Evolutionary conservation across 2,329 filamentous ascomycete genomes (phyloP).

Genomic region (Lachnellula cervina): DNA sequence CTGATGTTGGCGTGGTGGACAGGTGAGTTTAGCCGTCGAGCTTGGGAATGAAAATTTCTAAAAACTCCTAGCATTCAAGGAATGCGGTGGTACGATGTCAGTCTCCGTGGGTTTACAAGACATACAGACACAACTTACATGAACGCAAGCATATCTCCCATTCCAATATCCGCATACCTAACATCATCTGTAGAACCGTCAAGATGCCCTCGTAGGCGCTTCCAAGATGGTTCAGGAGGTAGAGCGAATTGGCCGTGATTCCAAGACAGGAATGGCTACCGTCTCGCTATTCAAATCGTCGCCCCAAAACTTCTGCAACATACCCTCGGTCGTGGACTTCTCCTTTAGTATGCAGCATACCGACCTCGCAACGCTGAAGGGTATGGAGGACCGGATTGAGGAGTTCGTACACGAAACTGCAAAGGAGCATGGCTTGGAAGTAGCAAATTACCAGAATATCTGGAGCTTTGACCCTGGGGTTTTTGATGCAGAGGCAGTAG

Average conservation of each 20-base stretch:
- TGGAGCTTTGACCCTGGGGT: conserved; percentile 39
- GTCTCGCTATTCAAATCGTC: conserved; percentile 61
- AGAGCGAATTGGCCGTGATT: conserved; percentile 53
- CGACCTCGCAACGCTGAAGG: conserved; percentile 48
- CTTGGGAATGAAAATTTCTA: background rate
- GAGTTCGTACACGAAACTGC: conserved; percentile 54
- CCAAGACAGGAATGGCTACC: conserved; percentile 53
- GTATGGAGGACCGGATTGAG: conserved; percentile 49
- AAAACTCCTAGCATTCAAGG: conserved; percentile 51
- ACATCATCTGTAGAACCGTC: conserved; percentile 40
- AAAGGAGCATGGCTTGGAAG: conserved; percentile 50
- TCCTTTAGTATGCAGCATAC: conserved; percentile 60
- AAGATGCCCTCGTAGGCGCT: conserved; percentile 61
- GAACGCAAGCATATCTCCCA: conserved; percentile 6
- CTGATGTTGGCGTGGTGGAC: conserved; percentile 63
- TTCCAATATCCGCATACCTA: background rate
- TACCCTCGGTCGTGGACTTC: conserved; percentile 61
- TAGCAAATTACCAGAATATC: conserved; percentile 46
- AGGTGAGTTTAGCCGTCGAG: conserved; percentile 34
- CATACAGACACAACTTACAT: conserved; percentile 34
- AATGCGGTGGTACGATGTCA: conserved; percentile 67
- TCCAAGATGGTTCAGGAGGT: conserved; percentile 60
- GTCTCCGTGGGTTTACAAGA: conserved; percentile 41
- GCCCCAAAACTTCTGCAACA: conserved; percentile 66
- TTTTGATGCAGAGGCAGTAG: conserved; percentile 36